Base-by-base conservation (phyloP, 139 green algal genomes). In the Pleodorina starrii region DNA sequence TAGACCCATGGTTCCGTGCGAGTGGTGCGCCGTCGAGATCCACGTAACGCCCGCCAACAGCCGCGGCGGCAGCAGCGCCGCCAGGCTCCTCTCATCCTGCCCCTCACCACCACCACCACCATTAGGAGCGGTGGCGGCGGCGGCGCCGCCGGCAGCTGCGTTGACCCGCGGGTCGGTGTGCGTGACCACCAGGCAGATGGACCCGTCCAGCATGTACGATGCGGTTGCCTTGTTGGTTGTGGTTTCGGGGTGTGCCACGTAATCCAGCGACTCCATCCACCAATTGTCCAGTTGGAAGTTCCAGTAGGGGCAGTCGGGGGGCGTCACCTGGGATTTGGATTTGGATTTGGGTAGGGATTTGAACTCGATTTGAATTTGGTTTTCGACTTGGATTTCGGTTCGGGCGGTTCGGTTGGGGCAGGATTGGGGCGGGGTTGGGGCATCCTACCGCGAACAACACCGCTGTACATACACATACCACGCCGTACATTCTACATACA, bases 241-340 rank as follows among this genome's bases (percentile, higher is more conserved):
- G 72, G 59, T 81, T n/a, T n/a, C 27, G 43, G 59, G 73, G 87
- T 90, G 83, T 0, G 46, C 51, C 9, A 59, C 76, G 12, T 73
- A 63, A 29, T 90, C 87, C 77, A 90, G n/a, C 2, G 59, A 82
- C 63, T 90, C 87, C 87, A 90, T 87, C 87, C 75, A 86, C 44
- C 32, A 75, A 35, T 86, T 86, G 60, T 86, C 76, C 38, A 90
- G 76, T 60, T 90, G 87, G 77, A 90, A 90, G 48, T 90, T 90
- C 76, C 76, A 90, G 87, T 87, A 90, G 5, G 27, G 25, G 87
- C 87, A 90, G 36, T 73, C 77, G 27, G 87, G 87, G 10, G 77
- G 76, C 1, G 57, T 90, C 5, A 57, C 57, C 86, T 90, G 86
- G 9, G 23, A 51, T 16, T 11, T n/a, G 69, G 16, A n/a, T n/a